Evolutionary conservation across 805 yeast genomes (phyloP).

Genomic region (Jamesozyma spencerorum): DNA sequence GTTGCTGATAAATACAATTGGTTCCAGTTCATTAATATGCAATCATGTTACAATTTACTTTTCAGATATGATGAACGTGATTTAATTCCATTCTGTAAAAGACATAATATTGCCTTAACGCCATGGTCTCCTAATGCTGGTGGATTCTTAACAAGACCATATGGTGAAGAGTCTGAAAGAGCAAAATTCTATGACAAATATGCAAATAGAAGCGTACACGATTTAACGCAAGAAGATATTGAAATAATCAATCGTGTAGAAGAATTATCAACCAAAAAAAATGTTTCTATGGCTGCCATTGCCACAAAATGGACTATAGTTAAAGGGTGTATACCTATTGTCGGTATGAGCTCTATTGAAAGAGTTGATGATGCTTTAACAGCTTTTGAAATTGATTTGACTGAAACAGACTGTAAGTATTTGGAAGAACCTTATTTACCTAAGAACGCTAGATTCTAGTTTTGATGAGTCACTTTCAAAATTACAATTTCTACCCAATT

Average conservation of each 20-base stretch:
- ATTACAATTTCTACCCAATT: too few relatives aligned
- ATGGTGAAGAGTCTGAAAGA: constrained; percentile 9
- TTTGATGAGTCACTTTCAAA: too few relatives aligned
- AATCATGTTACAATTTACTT: constrained; percentile 45
- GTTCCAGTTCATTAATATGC: constrained; percentile 48
- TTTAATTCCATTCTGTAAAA: constrained; percentile 44
- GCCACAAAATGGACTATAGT: constrained; percentile 44
- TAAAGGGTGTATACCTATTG: constrained; percentile 46
- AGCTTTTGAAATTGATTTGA: constrained; percentile 34
- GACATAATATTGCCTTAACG: constrained; percentile 43
- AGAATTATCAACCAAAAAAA: constrained; percentile 38
- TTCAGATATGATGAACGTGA: constrained; percentile 59
- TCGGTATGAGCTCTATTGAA: constrained; percentile 39
- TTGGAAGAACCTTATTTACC: constrained; percentile 23
- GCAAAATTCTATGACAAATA: constrained; percentile 21
- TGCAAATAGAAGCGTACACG: constrained; percentile 44
- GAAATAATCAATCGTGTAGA: constrained; percentile 44
- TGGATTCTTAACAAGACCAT: constrained; percentile 46
- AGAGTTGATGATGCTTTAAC: constrained; percentile 44
- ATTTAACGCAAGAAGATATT: constrained; percentile 7
- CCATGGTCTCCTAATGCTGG: constrained; percentile 55
- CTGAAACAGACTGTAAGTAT: constrained; percentile 11
- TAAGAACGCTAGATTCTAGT: constrained; percentile 19
- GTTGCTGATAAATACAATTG: constrained; percentile 36
- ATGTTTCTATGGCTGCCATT: constrained; percentile 44